A percentile compares a stretch with the other conserved stretches of the same genome.
These are phyloP conservation scores for Rhizopus microsporus DNA, from an alignment of 371 early-diverging fungal species.

Conservation along the genomic window DNA sequence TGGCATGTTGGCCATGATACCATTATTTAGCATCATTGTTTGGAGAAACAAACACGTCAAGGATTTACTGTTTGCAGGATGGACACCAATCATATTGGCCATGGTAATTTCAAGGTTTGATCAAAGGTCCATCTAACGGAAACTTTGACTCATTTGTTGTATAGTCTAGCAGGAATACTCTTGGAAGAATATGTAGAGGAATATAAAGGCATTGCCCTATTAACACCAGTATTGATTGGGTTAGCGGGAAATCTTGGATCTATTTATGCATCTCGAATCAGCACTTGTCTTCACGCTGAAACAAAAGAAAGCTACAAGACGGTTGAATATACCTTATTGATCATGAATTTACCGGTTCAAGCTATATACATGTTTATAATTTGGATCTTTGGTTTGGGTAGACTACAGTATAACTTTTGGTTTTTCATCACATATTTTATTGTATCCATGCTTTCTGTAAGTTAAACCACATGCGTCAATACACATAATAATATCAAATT, in stretches of 20 bases:
- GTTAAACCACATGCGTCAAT: conserved; percentile 4
- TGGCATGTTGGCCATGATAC: conserved; percentile 48
- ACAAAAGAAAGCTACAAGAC: conserved; percentile 52
- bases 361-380: conserved; percentile 64
- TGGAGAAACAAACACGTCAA: conserved; percentile 64
- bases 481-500: not conserved
- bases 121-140: not conserved
- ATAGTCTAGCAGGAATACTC: conserved; percentile 72
- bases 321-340: conserved; percentile 61
- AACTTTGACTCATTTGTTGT: not conserved
- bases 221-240: conserved; percentile 75
- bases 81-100: conserved; percentile 76
- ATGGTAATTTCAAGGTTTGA: conserved; percentile 72
- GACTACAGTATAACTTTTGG: conserved; percentile 40
- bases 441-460: conserved; percentile 42
- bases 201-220: conserved; percentile 76
- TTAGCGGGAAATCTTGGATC: conserved; percentile 83
- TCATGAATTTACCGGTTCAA: conserved; percentile 77
- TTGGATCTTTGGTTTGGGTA: conserved; percentile 57
- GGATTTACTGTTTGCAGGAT: conserved; percentile 68
- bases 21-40: conserved; percentile 58
- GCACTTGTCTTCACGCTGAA: conserved; percentile 73
- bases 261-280: conserved; percentile 80
- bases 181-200: conserved; percentile 72
- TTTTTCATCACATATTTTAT: conserved; percentile 44